Conservation (phyloP, 257 asterid genomes). For the Solanum infundibuliforme region DNA sequence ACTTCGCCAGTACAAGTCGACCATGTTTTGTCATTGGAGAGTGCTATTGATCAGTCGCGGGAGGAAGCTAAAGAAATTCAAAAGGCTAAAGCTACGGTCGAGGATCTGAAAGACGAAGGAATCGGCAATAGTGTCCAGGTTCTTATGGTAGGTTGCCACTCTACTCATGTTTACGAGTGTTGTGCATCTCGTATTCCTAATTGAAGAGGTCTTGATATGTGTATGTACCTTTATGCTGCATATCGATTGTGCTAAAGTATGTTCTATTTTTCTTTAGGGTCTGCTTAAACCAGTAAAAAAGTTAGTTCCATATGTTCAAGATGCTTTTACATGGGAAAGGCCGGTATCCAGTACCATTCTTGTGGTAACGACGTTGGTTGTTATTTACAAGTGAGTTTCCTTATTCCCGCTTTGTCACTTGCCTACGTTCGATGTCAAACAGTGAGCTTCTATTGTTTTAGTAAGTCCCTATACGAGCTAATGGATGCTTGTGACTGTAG, state of each 20-base stretch:
- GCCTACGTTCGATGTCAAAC: background rate
- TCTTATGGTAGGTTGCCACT: slow-evolving; percentile 45
- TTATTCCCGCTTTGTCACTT: background rate
- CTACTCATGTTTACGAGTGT: background rate
- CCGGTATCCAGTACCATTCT: slow-evolving; percentile 31
- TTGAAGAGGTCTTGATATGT: background rate
- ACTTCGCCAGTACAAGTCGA: slow-evolving; percentile 26
- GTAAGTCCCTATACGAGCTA: background rate
- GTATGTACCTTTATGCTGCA: background rate
- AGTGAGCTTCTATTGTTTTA: background rate
- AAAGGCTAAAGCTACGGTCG: slow-evolving; percentile 51
- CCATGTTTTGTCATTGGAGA: slow-evolving; percentile 42
- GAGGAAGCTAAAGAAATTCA: slow-evolving; percentile 58
- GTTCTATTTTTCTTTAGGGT: slow-evolving; percentile 28
- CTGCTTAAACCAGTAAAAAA: slow-evolving; percentile 42
- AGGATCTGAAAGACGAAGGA: slow-evolving; percentile 67
- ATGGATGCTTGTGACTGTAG: slow-evolving; percentile 16
- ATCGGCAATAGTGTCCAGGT: slow-evolving; percentile 60
- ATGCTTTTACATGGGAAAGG: slow-evolving; percentile 49
- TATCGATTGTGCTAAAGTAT: background rate
- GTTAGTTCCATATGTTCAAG: slow-evolving; percentile 24
- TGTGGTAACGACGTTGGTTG: slow-evolving; percentile 23
- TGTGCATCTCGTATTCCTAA: background rate
- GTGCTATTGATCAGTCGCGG: slow-evolving; percentile 47
- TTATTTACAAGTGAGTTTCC: slow-evolving; percentile 55